These are phyloP conservation scores for Yamadazyma nakazawae DNA, from an alignment of 805 yeast species.

Conservation along the genomic window DNA sequence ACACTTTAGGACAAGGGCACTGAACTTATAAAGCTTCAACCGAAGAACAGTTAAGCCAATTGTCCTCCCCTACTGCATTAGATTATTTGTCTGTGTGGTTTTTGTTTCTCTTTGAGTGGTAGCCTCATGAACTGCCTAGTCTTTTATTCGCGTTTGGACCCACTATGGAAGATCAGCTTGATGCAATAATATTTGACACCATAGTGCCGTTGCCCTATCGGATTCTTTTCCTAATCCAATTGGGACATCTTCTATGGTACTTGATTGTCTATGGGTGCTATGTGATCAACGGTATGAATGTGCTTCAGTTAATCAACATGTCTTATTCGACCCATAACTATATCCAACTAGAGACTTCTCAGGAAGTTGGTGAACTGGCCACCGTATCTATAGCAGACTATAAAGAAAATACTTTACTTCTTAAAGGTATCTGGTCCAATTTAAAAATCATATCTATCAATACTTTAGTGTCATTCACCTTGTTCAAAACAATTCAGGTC, in stretches of 20 bases:
- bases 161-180: constrained; percentile 12
- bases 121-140: background rate
- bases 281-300: constrained; percentile 40
- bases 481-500: constrained; percentile 11
- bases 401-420: constrained; percentile 28
- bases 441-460: constrained; percentile 25
- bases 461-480: constrained; percentile 13
- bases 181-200: constrained; percentile 22
- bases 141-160: background rate
- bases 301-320: constrained; percentile 41
- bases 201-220: constrained; percentile 41
- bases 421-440: constrained; percentile 33
- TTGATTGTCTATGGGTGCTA: constrained; percentile 38
- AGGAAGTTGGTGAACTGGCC: constrained; percentile 30
- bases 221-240: constrained; percentile 45
- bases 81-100: too few species aligned
- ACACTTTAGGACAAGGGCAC: too few species aligned
- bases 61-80: too few species aligned
- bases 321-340: constrained; percentile 40
- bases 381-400: constrained; percentile 28
- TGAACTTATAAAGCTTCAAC: background rate
- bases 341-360: constrained; percentile 19
- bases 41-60: background rate
- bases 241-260: constrained; percentile 56
- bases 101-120: too few species aligned